Evolutionary conservation across 768 basidiomycete species (phyloP).

Genomic region (Steccherinum ochraceum): DNA sequence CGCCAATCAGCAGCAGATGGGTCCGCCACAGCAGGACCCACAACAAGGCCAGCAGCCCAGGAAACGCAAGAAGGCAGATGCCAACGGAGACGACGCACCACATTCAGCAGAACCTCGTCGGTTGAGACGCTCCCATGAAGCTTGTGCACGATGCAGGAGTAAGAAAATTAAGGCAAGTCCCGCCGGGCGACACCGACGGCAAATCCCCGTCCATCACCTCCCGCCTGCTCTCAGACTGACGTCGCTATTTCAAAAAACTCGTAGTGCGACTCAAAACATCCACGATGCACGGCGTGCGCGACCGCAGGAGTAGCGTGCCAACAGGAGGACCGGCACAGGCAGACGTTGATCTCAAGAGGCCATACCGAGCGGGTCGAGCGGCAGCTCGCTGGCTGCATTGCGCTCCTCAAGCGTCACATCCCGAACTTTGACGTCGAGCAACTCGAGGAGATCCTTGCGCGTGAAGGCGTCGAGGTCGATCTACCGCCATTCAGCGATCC

Average conservation of each 20-base stretch:
- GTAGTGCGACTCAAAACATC: slow-evolving; percentile 89
- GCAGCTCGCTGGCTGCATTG: slow-evolving; percentile 72
- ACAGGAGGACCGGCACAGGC: slow-evolving; percentile 84
- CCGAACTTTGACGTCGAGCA: slow-evolving; percentile 61
- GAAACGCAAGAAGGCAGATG: slow-evolving; percentile 56
- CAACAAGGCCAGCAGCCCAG: slow-evolving; percentile 26
- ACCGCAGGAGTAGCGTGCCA: slow-evolving; percentile 75
- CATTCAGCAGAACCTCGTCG: slow-evolving; percentile 69
- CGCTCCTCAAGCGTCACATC: slow-evolving; percentile 68
- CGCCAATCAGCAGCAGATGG: slow-evolving; percentile 39
- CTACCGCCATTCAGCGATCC: slow-evolving; percentile 3
- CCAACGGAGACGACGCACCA: slow-evolving; percentile 45
- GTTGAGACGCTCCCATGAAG: slow-evolving; percentile 84
- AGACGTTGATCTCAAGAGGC: slow-evolving; percentile 80
- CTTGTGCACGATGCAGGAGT: slow-evolving; percentile 88
- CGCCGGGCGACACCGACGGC: slow-evolving; percentile 67
- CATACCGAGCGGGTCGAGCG: slow-evolving; percentile 80
- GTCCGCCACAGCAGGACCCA: slow-evolving; percentile 28
- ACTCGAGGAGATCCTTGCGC: slow-evolving; percentile 56
- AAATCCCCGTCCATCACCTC: slow-evolving; percentile 57
- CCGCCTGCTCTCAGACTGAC: slow-evolving; percentile 24
- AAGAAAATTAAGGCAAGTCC: slow-evolving; percentile 85
- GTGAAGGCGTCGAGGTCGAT: slow-evolving; percentile 59
- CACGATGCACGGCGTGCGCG: slow-evolving; percentile 78
- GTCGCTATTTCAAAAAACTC: slow-evolving; percentile 17